Conservation (phyloP, 352 stramenopile species). For the Phytophthora foliorum region DNA sequence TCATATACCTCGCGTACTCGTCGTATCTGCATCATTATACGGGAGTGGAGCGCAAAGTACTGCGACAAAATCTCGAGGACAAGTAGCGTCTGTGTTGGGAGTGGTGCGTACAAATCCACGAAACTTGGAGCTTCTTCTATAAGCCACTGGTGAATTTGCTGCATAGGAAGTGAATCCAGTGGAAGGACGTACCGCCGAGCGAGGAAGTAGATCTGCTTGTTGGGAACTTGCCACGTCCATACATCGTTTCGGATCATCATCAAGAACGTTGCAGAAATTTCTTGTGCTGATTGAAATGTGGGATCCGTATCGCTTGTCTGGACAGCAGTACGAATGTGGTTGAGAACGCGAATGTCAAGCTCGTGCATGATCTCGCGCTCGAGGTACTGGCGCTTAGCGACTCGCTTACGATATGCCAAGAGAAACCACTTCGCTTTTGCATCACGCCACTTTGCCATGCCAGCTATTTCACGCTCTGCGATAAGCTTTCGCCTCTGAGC, state of each 20-base stretch:
- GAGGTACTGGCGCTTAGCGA: slow-evolving; percentile 3
- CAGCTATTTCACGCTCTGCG: slow-evolving; percentile 10
- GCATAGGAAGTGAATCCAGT: slow-evolving; percentile 38
- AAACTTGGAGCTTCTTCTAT: slow-evolving; percentile 14
- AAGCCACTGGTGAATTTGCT: slow-evolving; percentile 45
- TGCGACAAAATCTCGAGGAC: slow-evolving; percentile 44
- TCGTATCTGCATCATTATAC: slow-evolving; percentile 34
- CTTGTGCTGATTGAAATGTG: neutral
- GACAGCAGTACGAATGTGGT: slow-evolving; percentile 23
- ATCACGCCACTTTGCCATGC: slow-evolving; percentile 12
- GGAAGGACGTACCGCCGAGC: slow-evolving; percentile 36
- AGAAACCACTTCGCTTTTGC: slow-evolving; percentile 14
- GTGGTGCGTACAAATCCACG: slow-evolving; percentile 47
- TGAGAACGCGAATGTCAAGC: slow-evolving; percentile 18
- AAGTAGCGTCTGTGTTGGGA: slow-evolving; percentile 39
- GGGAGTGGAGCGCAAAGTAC: slow-evolving; percentile 43
- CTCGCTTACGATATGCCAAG: slow-evolving; percentile 11
- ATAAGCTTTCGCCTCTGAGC: slow-evolving; percentile 14
- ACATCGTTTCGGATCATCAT: slow-evolving; percentile 39
- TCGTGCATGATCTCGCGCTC: slow-evolving; percentile 5
- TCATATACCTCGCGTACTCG: slow-evolving; percentile 44
- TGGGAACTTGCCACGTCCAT: slow-evolving; percentile 43
- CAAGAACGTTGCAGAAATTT: slow-evolving; percentile 21
- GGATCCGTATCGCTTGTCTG: neutral
- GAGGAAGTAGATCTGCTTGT: slow-evolving; percentile 36